Evolutionary conservation across 2,329 filamentous ascomycete species (phyloP).

Genomic region (Pyrenophora seminiperda): DNA sequence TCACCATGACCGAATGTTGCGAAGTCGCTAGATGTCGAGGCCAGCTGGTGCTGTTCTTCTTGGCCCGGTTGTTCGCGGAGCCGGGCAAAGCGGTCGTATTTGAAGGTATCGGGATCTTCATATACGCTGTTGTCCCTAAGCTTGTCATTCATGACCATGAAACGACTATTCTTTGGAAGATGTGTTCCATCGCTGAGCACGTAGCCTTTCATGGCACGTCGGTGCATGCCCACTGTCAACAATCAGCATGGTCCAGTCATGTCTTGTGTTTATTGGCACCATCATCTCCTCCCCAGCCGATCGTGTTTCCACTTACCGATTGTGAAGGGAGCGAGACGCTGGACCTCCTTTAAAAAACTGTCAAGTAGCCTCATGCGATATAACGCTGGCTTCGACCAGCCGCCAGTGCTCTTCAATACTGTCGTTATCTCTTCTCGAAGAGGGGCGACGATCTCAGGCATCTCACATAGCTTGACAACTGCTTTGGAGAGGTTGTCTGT

Average conservation of each 20-base stretch:
- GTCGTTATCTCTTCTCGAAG: slow-evolving; percentile 1
- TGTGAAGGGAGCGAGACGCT: neutral
- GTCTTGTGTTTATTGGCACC: neutral
- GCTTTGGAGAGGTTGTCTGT: slow-evolving; percentile 3
- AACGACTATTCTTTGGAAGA: slow-evolving; percentile 3
- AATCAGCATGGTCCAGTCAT: slow-evolving; percentile 1
- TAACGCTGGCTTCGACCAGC: slow-evolving; percentile 1
- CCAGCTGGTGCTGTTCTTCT: slow-evolving; percentile 1
- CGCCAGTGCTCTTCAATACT: neutral
- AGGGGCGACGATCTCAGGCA: slow-evolving; percentile 1
- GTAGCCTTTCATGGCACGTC: slow-evolving; percentile 3
- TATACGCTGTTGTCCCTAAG: slow-evolving; percentile 2
- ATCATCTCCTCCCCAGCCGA: neutral
- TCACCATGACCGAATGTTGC: slow-evolving; percentile 1
- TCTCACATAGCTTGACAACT: slow-evolving; percentile 2
- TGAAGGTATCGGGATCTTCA: slow-evolving; percentile 1
- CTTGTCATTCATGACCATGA: slow-evolving; percentile 5
- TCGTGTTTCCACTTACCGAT: neutral
- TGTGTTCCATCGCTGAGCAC: slow-evolving; percentile 5
- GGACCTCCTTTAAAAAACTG: slow-evolving; percentile 1
- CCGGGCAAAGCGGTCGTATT: neutral
- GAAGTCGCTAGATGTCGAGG: neutral
- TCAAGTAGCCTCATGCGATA: slow-evolving; percentile 3
- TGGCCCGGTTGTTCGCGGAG: neutral
- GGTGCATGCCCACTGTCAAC: slow-evolving; percentile 2